A percentile compares a stretch with the other conserved stretches of the same genome.
Evolutionary conservation across 2,329 filamentous ascomycete species (phyloP).

Genomic region (Pochonia chlamydosporia): DNA sequence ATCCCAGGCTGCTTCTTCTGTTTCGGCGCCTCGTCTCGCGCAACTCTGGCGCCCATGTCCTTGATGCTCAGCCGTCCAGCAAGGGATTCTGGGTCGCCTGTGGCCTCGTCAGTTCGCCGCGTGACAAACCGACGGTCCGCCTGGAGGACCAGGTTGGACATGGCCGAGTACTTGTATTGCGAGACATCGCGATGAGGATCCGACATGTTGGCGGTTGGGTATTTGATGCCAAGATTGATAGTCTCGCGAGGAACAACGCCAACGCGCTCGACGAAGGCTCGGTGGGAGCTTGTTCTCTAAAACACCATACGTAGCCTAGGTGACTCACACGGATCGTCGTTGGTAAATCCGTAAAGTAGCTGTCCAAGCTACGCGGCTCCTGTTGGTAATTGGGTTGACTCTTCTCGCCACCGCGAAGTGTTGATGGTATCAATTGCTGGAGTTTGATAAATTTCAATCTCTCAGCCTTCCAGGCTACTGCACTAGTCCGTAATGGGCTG

Average conservation of each 20-base stretch:
- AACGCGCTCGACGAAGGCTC: slow-evolving; percentile 32
- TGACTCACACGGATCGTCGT: slow-evolving; percentile 9
- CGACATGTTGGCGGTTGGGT: slow-evolving; percentile 53
- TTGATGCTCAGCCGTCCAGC: slow-evolving; percentile 88
- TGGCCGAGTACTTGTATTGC: slow-evolving; percentile 98
- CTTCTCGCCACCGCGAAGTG: slow-evolving; percentile 7
- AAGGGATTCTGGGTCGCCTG: slow-evolving; percentile 94
- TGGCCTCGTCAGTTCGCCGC: slow-evolving; percentile 87
- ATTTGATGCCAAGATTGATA: slow-evolving; percentile 16
- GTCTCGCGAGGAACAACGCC: slow-evolving; percentile 23
- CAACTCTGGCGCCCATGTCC: slow-evolving; percentile 87
- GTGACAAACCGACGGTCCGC: slow-evolving; percentile 94
- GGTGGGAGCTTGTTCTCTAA: slow-evolving; percentile 23
- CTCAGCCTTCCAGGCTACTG: slow-evolving; percentile 16
- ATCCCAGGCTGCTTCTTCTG: slow-evolving; percentile 68
- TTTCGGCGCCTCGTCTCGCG: slow-evolving; percentile 73
- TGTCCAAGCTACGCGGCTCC: slow-evolving; percentile 15
- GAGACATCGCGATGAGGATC: slow-evolving; percentile 77
- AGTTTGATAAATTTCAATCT: slow-evolving; percentile 30
- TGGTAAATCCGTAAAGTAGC: slow-evolving; percentile 9
- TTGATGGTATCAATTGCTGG: background rate
- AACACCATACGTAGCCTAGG: slow-evolving; percentile 27
- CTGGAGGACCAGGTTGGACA: slow-evolving; percentile 99
- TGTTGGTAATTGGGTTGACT: slow-evolving; percentile 17
- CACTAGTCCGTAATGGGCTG: slow-evolving; percentile 7